Percentiles rank a stretch among this genome's conserved stretches.
Evolutionary conservation across 176 grass and related monocot species (phyloP).

Genomic region (sorghum (Sorghum bicolor)): DNA sequence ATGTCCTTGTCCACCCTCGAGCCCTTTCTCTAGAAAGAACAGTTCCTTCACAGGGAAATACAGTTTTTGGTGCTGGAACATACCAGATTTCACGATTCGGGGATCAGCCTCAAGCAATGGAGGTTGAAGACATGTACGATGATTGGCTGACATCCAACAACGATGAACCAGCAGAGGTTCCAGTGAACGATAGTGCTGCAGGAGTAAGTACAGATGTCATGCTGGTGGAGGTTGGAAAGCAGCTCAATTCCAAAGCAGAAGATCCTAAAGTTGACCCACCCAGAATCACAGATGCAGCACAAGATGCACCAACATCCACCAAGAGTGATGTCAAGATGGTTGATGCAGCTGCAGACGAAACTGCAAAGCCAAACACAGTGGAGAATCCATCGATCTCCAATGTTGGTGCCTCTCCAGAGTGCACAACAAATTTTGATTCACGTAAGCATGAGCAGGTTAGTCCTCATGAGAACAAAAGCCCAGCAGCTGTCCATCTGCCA

Average conservation of each 20-base stretch:
- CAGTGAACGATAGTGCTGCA: constrained; percentile 4
- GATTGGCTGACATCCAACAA: constrained; percentile 46
- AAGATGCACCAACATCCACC: constrained; percentile 3
- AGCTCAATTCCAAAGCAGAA: constrained; percentile 24
- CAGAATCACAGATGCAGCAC: not conserved
- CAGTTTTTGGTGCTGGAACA: constrained; percentile 20
- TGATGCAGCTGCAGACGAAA: constrained; percentile 26
- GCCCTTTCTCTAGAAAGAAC: constrained; percentile 50
- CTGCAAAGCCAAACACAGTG: not conserved
- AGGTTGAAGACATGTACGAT: constrained; percentile 48
- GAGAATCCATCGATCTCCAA: constrained; percentile 14
- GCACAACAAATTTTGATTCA: not conserved
- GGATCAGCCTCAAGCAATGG: constrained; percentile 19
- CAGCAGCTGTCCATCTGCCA: not conserved
- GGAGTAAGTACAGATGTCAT: constrained; percentile 3
- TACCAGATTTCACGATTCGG: constrained; percentile 9
- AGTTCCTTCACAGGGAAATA: constrained; percentile 23
- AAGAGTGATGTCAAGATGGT: constrained; percentile 36
- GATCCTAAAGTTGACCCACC: constrained; percentile 14
- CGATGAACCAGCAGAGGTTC: constrained; percentile 30
- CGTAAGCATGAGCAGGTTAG: not conserved
- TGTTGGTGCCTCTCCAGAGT: not conserved
- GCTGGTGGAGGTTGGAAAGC: constrained; percentile 5
- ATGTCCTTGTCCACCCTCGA: constrained; percentile 84
- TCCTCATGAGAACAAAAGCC: constrained; percentile 17